Base-by-base conservation (phyloP, 352 stramenopile genomes). In the Globisporangium perplexum region DNA sequence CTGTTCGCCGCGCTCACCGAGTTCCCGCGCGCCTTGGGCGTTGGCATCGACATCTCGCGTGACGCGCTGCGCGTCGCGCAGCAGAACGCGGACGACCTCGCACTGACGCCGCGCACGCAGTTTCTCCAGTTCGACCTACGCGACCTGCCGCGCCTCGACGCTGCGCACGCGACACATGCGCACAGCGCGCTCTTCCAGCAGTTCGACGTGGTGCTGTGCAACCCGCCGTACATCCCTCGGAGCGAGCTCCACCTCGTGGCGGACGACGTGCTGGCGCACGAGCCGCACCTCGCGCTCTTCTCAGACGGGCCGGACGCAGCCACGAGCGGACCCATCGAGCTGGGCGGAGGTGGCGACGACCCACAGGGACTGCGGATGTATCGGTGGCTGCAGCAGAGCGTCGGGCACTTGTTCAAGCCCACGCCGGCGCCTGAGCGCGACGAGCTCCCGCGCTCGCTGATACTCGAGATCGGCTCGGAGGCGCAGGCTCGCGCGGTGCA, bases 211-310 rank as follows among this genome's bases (percentile, higher is more conserved):
- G 63, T 95, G 41, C 49, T 92, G 42, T 78, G 78, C 60, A 88
- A 89, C 33, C 83, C 83, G 10, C 81, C 81, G 31, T 89, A 90
- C 51, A 93, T 90, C 47, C 75, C 83, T 0, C 56, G 59, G 22
- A 59, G 28, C 7, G 79, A 91, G 44, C 51, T 85, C 4, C 46
- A 69, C 39, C 68, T 88, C n/a, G 65, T 93, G 3, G 77, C 67
- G 6, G 33, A 56, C 3, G 76, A 89, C 22, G 77, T 90, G 15
- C 60, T 90, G 0, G 55, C 74, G 23, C 69, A 86, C 53, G 83
- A 93, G 47, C 83, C 83, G 1, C 83, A 93, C 28, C 44, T 77
- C 2, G 83, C 83, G 8, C 52, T 93, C 8, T 93, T 93, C 68
- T 69, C 83, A 3, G 71, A 74, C 35, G 75, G 73, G 8, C 65